Percentiles rank a stretch among this genome's conserved stretches.
phyloP scores from a whole-genome alignment of 345 rosid genomes.

The Pugionium cornutum region DNA sequence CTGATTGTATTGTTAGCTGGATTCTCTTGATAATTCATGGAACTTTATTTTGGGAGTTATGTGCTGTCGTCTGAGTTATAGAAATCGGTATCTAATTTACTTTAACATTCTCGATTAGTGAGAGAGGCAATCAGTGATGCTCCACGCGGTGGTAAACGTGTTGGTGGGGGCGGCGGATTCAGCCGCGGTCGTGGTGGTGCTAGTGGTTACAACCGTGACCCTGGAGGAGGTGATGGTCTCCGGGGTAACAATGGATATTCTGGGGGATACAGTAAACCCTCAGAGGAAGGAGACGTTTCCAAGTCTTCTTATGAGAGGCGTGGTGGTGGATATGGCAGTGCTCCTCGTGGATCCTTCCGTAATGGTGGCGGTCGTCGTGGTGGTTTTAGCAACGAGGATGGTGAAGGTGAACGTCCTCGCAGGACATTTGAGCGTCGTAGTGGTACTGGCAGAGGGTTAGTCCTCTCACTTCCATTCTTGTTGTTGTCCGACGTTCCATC shows the following conservation, averaged over 20 bases:
- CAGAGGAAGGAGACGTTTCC: slow-evolving; percentile 69
- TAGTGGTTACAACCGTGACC: slow-evolving; percentile 63
- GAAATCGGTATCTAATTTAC: slow-evolving; percentile 20
- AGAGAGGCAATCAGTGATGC: slow-evolving; percentile 69
- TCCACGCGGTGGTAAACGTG: slow-evolving; percentile 66
- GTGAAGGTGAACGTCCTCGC: slow-evolving; percentile 67
- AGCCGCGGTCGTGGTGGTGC: slow-evolving; percentile 67
- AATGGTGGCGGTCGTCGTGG: slow-evolving; percentile 62
- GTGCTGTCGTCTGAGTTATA: background rate
- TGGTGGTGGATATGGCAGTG: slow-evolving; percentile 37
- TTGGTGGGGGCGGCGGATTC: slow-evolving; percentile 54
- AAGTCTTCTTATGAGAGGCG: slow-evolving; percentile 52
- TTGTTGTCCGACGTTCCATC: background rate
- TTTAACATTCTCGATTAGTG: slow-evolving; percentile 45
- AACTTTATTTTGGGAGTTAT: no score
- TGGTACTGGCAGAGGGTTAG: slow-evolving; percentile 93
- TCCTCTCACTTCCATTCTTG: background rate
- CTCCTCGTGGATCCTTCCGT: slow-evolving; percentile 64
- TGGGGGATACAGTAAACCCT: slow-evolving; percentile 54
- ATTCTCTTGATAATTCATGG: background rate
- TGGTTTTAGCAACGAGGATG: slow-evolving; percentile 60
- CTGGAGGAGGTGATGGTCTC: slow-evolving; percentile 44
- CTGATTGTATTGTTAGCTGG: background rate
- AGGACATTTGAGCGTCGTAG: slow-evolving; percentile 79
- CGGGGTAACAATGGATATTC: slow-evolving; percentile 58